Percentiles rank a stretch among this genome's conserved stretches.
Evolutionary conservation across 768 basidiomycete genomes (phyloP).

Genomic region (Coprinopsis sp.): DNA sequence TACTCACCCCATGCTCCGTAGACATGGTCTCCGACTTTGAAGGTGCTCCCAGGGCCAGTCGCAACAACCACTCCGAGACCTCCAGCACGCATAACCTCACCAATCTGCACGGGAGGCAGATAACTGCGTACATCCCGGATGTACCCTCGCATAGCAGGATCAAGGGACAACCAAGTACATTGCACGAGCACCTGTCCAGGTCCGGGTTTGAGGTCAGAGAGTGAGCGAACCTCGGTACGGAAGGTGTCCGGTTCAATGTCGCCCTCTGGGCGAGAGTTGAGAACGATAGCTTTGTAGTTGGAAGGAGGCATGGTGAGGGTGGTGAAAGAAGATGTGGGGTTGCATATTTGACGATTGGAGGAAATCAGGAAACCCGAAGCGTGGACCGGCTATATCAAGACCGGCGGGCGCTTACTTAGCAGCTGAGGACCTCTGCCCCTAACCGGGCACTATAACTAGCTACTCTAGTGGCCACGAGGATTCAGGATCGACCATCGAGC

Average conservation of each 20-base stretch:
- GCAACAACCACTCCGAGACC: constrained; percentile 66
- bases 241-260: constrained; percentile 76
- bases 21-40: constrained; percentile 69
- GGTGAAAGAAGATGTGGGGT: background rate
- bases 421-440: too few species aligned
- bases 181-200: background rate
- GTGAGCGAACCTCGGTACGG: constrained; percentile 48
- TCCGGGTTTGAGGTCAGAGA: constrained; percentile 47
- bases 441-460: too few species aligned
- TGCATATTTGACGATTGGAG: too few species aligned
- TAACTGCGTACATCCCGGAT: constrained; percentile 70
- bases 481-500: too few species aligned
- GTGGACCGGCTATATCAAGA: too few species aligned
- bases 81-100: constrained; percentile 71
- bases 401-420: too few species aligned
- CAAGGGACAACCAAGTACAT: constrained; percentile 1
- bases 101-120: constrained; percentile 65
- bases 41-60: constrained; percentile 47
- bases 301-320: constrained; percentile 13
- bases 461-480: too few species aligned
- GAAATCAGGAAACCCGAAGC: too few species aligned
- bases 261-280: constrained; percentile 66
- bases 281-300: constrained; percentile 63
- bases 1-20: constrained; percentile 53
- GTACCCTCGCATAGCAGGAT: constrained; percentile 70